Evolutionary conservation across 2,329 filamentous ascomycete species (phyloP), one percentile per base, ranked within the genome.

Genomic region (Ceratocystis alfenasii): DNA sequence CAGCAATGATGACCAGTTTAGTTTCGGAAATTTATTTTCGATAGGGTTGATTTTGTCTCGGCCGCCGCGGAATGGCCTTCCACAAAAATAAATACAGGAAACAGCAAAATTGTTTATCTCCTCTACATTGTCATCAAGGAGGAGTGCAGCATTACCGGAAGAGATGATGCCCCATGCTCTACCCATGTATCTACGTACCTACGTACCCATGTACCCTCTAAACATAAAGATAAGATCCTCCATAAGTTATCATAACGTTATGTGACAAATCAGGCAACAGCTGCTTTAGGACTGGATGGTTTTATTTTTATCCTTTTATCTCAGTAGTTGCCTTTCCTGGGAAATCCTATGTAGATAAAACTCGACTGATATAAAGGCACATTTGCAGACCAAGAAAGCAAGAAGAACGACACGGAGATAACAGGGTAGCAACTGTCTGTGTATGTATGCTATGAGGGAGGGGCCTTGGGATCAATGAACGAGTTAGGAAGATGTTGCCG

Each of bases 31-130:
- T 12, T 5, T 15, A 15, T 8, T 17, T 10, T 30, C 2, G 46
- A 46, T 46, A 63, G 46, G 41, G 46, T 48, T 63, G 28, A 46
- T 63, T 46, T 63, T 63, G 28, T 63, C 46, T 63, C 15, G 28
- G 46, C 41, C 46, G 46, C 28, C 5, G 41, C 41, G 46, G 28
- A 48, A 20, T 28, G 20, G 3, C 36, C 36, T 41, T 12, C 36
- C 4, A 15, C 3, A 12, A 12, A 15, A 41, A 8, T 5, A 5
- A 15, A 41, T 15, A 41, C 36, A 41, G 12, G 36, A 41, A 41
- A 41, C 12, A 15, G 36, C 36, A 12, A 41, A 41, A 15, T 41
- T 41, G 10, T 15, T 41, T 41, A 41, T 41, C 36, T 41, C 36
- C 10, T 41, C 10, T 48, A 20, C 5, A 48, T 20, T 20, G 46